Percentiles rank a stretch among this genome's conserved stretches.
Evolutionary conservation across 257 asterid genomes (phyloP).

Genomic region (Jaltomata sinuosa): DNA sequence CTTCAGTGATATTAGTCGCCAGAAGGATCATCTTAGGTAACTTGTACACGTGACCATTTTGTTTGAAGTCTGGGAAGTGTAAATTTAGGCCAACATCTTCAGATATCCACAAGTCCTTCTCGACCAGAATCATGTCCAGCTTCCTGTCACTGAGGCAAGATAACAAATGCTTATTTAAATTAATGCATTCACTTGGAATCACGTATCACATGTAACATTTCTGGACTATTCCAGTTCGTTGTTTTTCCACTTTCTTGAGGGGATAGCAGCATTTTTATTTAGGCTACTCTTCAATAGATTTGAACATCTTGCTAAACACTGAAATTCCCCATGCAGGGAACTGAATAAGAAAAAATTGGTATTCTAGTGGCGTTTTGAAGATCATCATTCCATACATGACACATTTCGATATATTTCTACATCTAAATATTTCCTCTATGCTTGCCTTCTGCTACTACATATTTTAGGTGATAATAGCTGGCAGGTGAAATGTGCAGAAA

Average conservation of each 20-base stretch:
- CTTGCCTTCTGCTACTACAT: background rate
- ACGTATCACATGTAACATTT: background rate
- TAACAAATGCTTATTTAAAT: background rate
- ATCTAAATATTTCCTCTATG: background rate
- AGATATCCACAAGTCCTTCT: slow-evolving; percentile 73
- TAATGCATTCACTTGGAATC: background rate
- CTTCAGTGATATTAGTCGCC: slow-evolving; percentile 62
- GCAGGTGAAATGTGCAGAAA: background rate
- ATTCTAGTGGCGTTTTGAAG: background rate
- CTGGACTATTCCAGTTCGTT: background rate
- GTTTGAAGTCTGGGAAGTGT: slow-evolving; percentile 33
- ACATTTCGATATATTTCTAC: background rate
- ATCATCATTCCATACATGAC: background rate
- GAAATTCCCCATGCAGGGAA: background rate
- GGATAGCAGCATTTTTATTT: background rate
- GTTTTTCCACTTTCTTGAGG: background rate
- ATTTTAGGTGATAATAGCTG: background rate
- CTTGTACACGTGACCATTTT: slow-evolving; percentile 35
- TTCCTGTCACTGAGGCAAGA: slow-evolving; percentile 37
- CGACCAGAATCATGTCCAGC: slow-evolving; percentile 69
- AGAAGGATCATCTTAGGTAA: slow-evolving; percentile 76
- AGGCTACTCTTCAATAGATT: background rate
- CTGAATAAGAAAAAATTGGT: background rate
- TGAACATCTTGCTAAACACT: background rate
- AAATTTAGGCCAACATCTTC: slow-evolving; percentile 31